phyloP scores from a whole-genome alignment of 495 filamentous ascomycete genomes.

The Penicillium steckii region DNA sequence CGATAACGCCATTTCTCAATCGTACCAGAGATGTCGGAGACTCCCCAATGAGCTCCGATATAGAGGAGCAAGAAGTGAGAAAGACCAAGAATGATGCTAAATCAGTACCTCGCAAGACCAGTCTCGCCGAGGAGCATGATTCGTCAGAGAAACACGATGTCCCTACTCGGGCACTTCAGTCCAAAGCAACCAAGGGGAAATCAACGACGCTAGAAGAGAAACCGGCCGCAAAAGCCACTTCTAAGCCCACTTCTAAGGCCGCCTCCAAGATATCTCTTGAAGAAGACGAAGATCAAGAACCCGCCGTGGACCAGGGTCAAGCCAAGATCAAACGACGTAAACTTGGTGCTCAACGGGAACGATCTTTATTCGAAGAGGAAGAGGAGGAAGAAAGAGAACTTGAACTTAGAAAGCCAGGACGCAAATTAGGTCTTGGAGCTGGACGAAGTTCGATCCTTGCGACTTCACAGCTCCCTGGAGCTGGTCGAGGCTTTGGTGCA shows the following conservation, averaged over 20 bases:
- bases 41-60: conserved; percentile 36
- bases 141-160: not conserved
- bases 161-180: not conserved
- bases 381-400: conserved; percentile 52
- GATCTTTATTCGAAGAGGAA: conserved; percentile 74
- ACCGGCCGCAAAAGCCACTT: too few relatives aligned
- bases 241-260: too few relatives aligned
- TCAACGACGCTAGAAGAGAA: conserved; percentile 5
- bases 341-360: conserved; percentile 58
- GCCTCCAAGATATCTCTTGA: not conserved
- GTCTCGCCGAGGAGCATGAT: not conserved
- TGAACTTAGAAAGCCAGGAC: conserved; percentile 30
- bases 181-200: conserved; percentile 4
- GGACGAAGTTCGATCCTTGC: conserved; percentile 18
- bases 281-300: conserved; percentile 6
- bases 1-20: conserved; percentile 89
- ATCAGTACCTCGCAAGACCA: not conserved
- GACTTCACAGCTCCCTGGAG: conserved; percentile 18
- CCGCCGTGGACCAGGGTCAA: conserved; percentile 34
- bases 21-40: conserved; percentile 59
- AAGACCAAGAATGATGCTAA: conserved; percentile 1
- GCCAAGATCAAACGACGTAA: conserved; percentile 75
- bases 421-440: conserved; percentile 26
- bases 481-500: conserved; percentile 27
- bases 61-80: conserved; percentile 28